Evolutionary conservation across 192 early-diverging fungal species (phyloP).

Genomic region (Piromyces sp.): DNA sequence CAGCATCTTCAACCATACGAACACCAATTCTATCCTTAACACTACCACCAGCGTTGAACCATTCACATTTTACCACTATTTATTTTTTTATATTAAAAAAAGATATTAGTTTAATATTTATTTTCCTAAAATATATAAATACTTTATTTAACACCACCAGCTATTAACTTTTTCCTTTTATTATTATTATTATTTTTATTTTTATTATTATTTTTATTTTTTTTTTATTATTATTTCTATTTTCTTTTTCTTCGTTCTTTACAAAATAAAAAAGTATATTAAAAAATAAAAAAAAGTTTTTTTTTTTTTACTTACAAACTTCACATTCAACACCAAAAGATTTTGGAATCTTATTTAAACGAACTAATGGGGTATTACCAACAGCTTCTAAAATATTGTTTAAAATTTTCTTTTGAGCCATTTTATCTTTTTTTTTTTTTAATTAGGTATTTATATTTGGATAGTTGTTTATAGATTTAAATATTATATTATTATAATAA

Average conservation of each 20-base stretch:
- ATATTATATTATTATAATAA: too few species aligned
- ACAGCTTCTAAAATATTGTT: slow-evolving; percentile 85
- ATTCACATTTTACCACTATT: slow-evolving; percentile 83
- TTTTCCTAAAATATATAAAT: too few species aligned
- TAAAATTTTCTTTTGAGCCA: slow-evolving; percentile 30
- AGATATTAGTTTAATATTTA: too few species aligned
- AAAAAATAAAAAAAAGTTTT: too few species aligned
- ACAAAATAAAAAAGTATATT: too few species aligned
- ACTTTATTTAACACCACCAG: background rate
- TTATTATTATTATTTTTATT: too few species aligned
- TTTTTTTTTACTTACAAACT: slow-evolving; percentile 33
- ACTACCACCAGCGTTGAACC: slow-evolving; percentile 94
- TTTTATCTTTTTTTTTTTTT: background rate
- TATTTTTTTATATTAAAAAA: background rate
- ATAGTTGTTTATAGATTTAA: too few species aligned
- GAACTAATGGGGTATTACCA: slow-evolving; percentile 88
- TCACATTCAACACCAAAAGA: slow-evolving; percentile 87
- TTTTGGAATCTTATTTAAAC: slow-evolving; percentile 74
- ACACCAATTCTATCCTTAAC: slow-evolving; percentile 97
- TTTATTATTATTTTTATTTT: too few species aligned
- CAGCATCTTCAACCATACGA: slow-evolving; percentile 92
- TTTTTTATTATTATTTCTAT: too few species aligned
- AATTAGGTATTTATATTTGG: too few species aligned
- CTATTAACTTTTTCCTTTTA: too few species aligned
- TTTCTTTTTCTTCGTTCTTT: background rate